A percentile compares a stretch with the other conserved stretches of the same genome.
Conservation (phyloP, 371 early-diverging fungal genomes). For the Mortierella sp. region DNA sequence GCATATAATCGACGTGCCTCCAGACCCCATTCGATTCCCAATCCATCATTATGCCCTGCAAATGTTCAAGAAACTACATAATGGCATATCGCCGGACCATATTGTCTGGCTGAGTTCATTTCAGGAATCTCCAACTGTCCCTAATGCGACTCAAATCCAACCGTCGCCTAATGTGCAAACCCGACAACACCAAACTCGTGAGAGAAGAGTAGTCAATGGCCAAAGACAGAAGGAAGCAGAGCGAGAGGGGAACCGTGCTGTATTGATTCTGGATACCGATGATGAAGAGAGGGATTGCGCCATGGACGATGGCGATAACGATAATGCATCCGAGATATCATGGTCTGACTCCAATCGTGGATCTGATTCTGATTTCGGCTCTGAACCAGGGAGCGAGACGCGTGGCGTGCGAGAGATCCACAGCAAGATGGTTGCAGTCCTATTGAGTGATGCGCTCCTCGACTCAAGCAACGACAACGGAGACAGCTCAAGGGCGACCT, state of each 20-base stretch:
- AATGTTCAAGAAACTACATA: constrained; percentile 6
- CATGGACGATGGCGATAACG: constrained; percentile 6
- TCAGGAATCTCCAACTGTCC: background rate
- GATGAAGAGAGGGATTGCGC: background rate
- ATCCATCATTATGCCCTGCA: constrained; percentile 17
- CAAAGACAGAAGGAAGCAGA: background rate
- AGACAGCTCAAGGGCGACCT: background rate
- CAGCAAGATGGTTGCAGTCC: constrained; percentile 21
- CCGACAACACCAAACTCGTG: background rate
- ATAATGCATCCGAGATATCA: constrained; percentile 6
- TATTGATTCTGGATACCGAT: constrained; percentile 7
- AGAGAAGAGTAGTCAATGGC: background rate
- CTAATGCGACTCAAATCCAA: background rate
- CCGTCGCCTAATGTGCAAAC: no score
- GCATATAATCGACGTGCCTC: background rate
- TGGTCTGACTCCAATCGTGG: constrained; percentile 29
- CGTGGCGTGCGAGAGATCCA: background rate
- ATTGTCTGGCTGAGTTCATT: constrained; percentile 18
- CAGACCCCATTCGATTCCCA: constrained; percentile 10
- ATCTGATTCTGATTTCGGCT: background rate
- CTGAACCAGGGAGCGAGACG: background rate
- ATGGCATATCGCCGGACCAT: constrained; percentile 10
- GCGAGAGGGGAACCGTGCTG: background rate
- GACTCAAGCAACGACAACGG: background rate
- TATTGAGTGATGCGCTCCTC: constrained; percentile 5